These are phyloP conservation scores for Colletotrichum higginsianum DNA, from an alignment of 2,329 filamentous ascomycete genomes.

Conservation along the genomic window DNA sequence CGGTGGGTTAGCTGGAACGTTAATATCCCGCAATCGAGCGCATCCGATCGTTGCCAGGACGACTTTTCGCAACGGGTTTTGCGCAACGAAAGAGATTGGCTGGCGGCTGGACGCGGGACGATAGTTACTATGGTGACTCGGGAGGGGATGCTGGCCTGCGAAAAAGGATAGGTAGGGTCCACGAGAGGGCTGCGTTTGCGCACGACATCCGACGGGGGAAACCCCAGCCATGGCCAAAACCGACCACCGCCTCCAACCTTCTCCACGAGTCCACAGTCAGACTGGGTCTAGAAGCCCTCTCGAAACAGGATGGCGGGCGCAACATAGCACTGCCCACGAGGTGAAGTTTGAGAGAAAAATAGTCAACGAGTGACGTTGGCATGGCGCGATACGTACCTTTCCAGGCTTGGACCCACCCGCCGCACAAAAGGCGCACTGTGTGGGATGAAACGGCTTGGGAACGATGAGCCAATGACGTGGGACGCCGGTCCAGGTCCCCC, in stretches of 20 bases:
- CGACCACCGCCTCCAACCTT: slow-evolving; percentile 1
- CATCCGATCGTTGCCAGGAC: slow-evolving; percentile 19
- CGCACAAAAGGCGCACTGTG: slow-evolving; percentile 27
- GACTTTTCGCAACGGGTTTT: slow-evolving; percentile 23
- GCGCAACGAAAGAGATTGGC: slow-evolving; percentile 27
- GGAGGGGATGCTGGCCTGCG: slow-evolving; percentile 8
- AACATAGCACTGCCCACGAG: slow-evolving; percentile 1
- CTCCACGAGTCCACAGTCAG: neutral
- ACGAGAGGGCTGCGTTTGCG: slow-evolving; percentile 6
- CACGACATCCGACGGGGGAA: slow-evolving; percentile 18
- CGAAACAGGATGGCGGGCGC: slow-evolving; percentile 15
- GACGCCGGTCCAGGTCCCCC: rapidly evolving
- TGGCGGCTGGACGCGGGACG: slow-evolving; percentile 4
- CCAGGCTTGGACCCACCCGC: slow-evolving; percentile 7
- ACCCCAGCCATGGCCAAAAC: neutral
- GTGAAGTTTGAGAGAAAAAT: neutral
- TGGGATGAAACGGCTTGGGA: slow-evolving; percentile 23
- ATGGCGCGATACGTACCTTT: slow-evolving; percentile 25
- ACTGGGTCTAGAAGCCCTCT: slow-evolving; percentile 14
- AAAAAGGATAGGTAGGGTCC: slow-evolving; percentile 8
- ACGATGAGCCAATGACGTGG: slow-evolving; percentile 20
- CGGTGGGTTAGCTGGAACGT: slow-evolving; percentile 15
- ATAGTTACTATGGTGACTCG: slow-evolving; percentile 8
- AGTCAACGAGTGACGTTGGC: slow-evolving; percentile 29
- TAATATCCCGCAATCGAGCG: slow-evolving; percentile 8